Conservation (phyloP, 768 basidiomycete genomes). For the Kondoa subrosea region DNA sequence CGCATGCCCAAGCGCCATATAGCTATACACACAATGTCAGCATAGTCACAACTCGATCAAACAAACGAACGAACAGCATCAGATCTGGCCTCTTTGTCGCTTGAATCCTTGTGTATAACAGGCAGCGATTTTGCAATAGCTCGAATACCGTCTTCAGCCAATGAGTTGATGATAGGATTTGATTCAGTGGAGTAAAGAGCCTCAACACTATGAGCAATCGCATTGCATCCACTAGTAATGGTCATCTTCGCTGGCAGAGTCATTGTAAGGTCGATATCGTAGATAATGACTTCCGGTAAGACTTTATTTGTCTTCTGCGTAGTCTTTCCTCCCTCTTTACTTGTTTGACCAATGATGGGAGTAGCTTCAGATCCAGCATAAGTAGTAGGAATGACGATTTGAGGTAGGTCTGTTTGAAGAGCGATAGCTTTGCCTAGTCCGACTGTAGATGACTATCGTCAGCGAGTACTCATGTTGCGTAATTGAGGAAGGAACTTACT, state of each 20-base stretch:
- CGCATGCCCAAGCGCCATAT: slow-evolving; percentile 36
- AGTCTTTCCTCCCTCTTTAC: slow-evolving; percentile 34
- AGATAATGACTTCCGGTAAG: slow-evolving; percentile 36
- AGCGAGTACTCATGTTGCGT: slow-evolving; percentile 27
- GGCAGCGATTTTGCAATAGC: slow-evolving; percentile 32
- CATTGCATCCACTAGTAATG: slow-evolving; percentile 36
- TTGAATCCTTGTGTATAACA: slow-evolving; percentile 28
- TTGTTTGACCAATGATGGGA: slow-evolving; percentile 35
- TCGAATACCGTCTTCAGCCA: slow-evolving; percentile 35
- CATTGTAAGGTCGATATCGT: slow-evolving; percentile 36
- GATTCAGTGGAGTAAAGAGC: slow-evolving; percentile 35
- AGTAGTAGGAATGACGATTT: slow-evolving; percentile 36
- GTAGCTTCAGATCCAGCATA: slow-evolving; percentile 37
- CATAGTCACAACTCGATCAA: not conserved
- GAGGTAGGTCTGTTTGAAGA: slow-evolving; percentile 31
- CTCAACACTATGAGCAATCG: slow-evolving; percentile 38
- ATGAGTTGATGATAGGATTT: slow-evolving; percentile 34
- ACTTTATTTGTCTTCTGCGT: slow-evolving; percentile 35
- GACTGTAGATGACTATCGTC: slow-evolving; percentile 33
- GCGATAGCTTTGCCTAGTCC: slow-evolving; percentile 37
- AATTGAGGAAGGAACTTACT: not conserved
- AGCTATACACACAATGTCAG: slow-evolving; percentile 12
- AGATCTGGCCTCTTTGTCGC: slow-evolving; percentile 31
- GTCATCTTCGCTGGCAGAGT: slow-evolving; percentile 33
- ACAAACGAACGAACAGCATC: slow-evolving; percentile 24